A percentile compares a stretch with the other conserved stretches of the same genome.
These are phyloP conservation scores for Dactylellina haptotyla DNA, from an alignment of 2,329 filamentous ascomycete genomes.

Conservation along the genomic window DNA sequence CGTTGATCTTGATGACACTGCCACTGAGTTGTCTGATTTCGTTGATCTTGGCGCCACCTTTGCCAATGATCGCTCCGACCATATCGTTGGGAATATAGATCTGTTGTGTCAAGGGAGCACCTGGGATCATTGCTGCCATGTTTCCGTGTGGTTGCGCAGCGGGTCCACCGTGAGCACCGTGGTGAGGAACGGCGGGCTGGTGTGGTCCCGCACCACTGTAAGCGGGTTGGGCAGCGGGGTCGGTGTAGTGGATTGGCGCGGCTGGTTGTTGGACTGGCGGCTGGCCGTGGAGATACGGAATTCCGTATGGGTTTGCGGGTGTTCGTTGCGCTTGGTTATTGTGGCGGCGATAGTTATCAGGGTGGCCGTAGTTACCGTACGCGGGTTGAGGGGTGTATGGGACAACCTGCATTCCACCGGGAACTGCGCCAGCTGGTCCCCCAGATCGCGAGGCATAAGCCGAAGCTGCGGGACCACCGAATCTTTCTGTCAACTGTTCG, in stretches of 20 bases:
- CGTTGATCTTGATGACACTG: slow-evolving; percentile 99
- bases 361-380: slow-evolving; percentile 89
- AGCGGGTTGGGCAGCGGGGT: slow-evolving; percentile 74
- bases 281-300: slow-evolving; percentile 77
- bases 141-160: slow-evolving; percentile 71
- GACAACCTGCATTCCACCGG: slow-evolving; percentile 98
- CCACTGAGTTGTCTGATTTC: slow-evolving; percentile 96
- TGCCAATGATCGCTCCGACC: slow-evolving; percentile 98
- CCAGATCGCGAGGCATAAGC: slow-evolving; percentile 96
- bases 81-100: slow-evolving; percentile 99
- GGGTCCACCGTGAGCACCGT: slow-evolving; percentile 72
- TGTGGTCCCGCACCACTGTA: slow-evolving; percentile 84
- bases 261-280: slow-evolving; percentile 70
- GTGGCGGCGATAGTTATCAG: slow-evolving; percentile 83
- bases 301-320: slow-evolving; percentile 76
- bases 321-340: slow-evolving; percentile 78
- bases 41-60: slow-evolving; percentile 98
- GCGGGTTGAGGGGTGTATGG: slow-evolving; percentile 94
- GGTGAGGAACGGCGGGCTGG: slow-evolving; percentile 73
- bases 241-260: slow-evolving; percentile 81
- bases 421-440: slow-evolving; percentile 89
- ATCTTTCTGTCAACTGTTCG: slow-evolving; percentile 95
- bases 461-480: slow-evolving; percentile 94
- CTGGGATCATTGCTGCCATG: slow-evolving; percentile 78
- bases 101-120: slow-evolving; percentile 91